Evolutionary conservation across 192 early-diverging fungal species (phyloP), one percentile per base, ranked within the genome.

Genomic region (Coemansia sp.): DNA sequence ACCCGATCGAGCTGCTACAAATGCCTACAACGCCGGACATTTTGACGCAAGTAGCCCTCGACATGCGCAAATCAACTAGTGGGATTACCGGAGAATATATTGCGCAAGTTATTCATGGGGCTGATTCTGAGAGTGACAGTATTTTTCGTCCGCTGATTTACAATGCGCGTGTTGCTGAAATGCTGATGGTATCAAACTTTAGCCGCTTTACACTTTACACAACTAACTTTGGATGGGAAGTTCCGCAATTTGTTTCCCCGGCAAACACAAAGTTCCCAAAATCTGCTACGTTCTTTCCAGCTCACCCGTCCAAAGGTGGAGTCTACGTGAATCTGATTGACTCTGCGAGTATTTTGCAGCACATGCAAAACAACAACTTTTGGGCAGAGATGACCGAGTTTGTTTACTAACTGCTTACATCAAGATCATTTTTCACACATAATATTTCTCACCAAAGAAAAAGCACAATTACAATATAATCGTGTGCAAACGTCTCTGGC

Each of bases 151-250:
- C 17, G 54, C 24, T 17, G 0, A 12, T 60, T 15, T 27, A 21
- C 14, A 43, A 22, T 4, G 14, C 22, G 3, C 23, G 15, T 4
- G 22, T 47, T 32, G 23, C 58, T 7, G 41, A 43, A 19, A 57
- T 11, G 15, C 29, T 27, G 11, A 5, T 37, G 1, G 41, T 39
- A 4, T 19, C n/a, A 25, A 55, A 50, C 21, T 55, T 17, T 37
- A 32, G 21, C 37, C 17, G 53, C 9, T 32, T 41, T 39, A 57
- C 12, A 11, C 23, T 11, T 35, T 58, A 63, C 51, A 23, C 3
- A 1, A 15, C 12, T 1, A 51, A 70, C 43, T 70, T 70, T 70
- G 68, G 68, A 5, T 39, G 15, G 50, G 68, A 56, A 0, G 7
- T 21, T 7, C 68, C 68, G 1, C 32, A 49, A 19, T 49, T n/a